Conservation (phyloP, 148 eudicot species). For the Mesembryanthemum crystallinum region DNA sequence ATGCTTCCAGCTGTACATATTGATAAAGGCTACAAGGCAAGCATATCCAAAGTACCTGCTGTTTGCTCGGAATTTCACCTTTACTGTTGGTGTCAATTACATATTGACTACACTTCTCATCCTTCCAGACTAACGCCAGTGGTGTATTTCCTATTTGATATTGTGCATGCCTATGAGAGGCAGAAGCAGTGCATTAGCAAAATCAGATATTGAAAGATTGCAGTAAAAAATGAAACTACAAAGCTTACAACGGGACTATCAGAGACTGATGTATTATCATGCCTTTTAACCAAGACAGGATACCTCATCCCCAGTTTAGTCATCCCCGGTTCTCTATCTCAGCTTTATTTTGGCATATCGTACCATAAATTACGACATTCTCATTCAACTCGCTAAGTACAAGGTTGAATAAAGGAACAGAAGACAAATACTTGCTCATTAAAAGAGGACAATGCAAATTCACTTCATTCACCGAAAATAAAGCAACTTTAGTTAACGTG, state of each 20-base stretch:
- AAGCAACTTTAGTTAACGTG: background rate
- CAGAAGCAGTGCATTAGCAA: background rate
- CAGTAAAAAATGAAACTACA: background rate
- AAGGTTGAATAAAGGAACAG: background rate
- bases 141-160: constrained; percentile 97
- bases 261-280: background rate
- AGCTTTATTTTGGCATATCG: background rate
- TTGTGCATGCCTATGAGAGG: constrained; percentile 75
- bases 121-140: constrained; percentile 88
- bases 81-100: constrained; percentile 84
- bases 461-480: too few species aligned
- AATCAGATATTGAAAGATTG: background rate
- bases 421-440: background rate
- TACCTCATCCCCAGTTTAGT: background rate
- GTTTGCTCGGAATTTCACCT: constrained; percentile 74
- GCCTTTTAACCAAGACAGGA: background rate
- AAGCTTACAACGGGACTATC: background rate
- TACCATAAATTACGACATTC: constrained; percentile 1
- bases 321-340: background rate
- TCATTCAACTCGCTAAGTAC: background rate
- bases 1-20: background rate
- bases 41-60: constrained; percentile 49
- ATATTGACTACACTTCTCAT: constrained; percentile 84
- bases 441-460: background rate
- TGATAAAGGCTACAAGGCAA: background rate